A percentile compares a stretch with the other conserved stretches of the same genome.
Evolutionary conservation across 306 rosid species (phyloP).

Genomic region (Rubus idaeus): DNA sequence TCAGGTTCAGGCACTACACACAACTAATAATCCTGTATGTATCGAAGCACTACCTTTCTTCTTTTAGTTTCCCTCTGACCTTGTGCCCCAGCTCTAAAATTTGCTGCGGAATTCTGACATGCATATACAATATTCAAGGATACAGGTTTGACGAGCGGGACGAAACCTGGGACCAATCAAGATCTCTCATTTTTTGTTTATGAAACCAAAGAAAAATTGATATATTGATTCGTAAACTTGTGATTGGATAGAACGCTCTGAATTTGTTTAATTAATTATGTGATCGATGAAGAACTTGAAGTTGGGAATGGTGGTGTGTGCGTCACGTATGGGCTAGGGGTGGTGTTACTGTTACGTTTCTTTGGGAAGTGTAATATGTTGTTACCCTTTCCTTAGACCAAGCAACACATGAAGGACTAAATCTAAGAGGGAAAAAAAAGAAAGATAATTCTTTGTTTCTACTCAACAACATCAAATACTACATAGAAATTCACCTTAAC

Average conservation of each 20-base stretch:
- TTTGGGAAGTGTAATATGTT: conserved; percentile 2
- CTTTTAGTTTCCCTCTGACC: background rate
- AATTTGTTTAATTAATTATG: background rate
- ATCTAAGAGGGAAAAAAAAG: background rate
- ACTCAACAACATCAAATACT: background rate
- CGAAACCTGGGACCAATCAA: background rate
- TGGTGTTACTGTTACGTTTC: background rate
- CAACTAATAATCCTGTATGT: background rate
- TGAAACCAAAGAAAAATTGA: background rate
- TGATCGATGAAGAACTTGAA: background rate
- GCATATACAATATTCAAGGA: background rate
- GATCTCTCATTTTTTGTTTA: background rate
- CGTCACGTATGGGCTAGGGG: conserved; percentile 13
- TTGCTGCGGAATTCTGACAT: conserved; percentile 5
- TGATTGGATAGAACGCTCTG: conserved; percentile 5
- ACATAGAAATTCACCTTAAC: too few species aligned
- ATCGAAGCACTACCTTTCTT: background rate
- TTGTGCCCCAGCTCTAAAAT: background rate
- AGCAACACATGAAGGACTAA: conserved; percentile 3
- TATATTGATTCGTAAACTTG: background rate
- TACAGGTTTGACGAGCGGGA: background rate
- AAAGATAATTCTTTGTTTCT: background rate
- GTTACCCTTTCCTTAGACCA: conserved; percentile 7
- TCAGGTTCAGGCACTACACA: background rate
- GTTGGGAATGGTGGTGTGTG: conserved; percentile 16